These are phyloP conservation scores for Tuber umbilicatum DNA, from an alignment of 495 filamentous ascomycete species.

Conservation along the genomic window DNA sequence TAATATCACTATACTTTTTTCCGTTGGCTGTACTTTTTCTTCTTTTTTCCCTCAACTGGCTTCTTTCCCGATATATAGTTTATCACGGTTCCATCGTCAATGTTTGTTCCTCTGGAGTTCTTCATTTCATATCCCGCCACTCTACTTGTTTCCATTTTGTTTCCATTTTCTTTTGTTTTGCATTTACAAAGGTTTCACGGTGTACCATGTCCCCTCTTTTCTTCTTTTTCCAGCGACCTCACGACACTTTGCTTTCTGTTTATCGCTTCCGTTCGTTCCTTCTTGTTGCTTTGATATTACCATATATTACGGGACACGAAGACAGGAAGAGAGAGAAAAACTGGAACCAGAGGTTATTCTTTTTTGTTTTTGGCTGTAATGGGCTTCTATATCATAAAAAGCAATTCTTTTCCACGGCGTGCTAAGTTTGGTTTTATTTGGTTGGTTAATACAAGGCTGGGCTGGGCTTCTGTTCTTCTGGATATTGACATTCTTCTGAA, in stretches of 20 bases:
- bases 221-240: not conserved
- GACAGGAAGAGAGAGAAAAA: constrained; percentile 13
- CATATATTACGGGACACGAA: constrained; percentile 7
- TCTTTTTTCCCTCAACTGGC: not conserved
- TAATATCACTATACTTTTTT: not conserved
- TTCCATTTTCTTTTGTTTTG: not conserved
- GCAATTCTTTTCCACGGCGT: not conserved
- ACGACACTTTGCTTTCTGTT: not conserved
- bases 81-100: not conserved
- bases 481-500: not conserved
- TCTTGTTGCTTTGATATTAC: not conserved
- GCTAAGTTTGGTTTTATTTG: not conserved
- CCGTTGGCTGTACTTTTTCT: not conserved
- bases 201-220: not conserved
- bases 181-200: constrained; percentile 7
- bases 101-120: not conserved
- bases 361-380: not conserved
- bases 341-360: constrained; percentile 8
- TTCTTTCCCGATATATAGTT: not conserved
- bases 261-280: not conserved
- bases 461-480: not conserved
- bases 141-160: not conserved
- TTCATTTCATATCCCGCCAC: not conserved
- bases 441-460: not conserved
- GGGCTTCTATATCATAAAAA: not conserved